phyloP scores from a whole-genome alignment of 352 stramenopile species.

The Salisapilia sapeloensis region DNA sequence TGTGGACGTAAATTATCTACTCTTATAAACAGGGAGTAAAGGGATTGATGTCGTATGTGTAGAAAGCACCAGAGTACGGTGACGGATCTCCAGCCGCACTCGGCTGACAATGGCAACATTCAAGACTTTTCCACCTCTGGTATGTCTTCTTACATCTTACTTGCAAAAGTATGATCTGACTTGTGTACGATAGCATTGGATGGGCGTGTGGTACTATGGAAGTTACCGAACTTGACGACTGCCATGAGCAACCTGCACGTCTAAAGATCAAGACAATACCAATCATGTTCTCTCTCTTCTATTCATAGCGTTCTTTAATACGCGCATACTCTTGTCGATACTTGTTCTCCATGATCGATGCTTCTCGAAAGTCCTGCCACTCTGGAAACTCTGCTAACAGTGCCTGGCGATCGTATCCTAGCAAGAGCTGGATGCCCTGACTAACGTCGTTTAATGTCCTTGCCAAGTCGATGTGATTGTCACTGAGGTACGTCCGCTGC shows the following conservation, averaged over 20 bases:
- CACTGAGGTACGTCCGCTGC: constrained; percentile 64
- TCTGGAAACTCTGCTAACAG: constrained; percentile 75
- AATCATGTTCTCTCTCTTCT: too few species aligned
- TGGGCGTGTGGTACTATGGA: constrained; percentile 66
- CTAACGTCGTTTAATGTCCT: constrained; percentile 85
- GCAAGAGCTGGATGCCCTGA: constrained; percentile 79
- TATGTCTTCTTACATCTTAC: constrained; percentile 7
- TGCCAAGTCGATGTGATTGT: constrained; percentile 84
- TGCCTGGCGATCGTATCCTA: constrained; percentile 72
- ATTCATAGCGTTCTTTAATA: constrained; percentile 86
- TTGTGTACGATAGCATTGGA: constrained; percentile 34
- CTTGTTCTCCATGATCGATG: constrained; percentile 78
- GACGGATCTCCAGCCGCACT: constrained; percentile 63
- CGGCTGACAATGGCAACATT: constrained; percentile 23
- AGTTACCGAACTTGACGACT: constrained; percentile 48
- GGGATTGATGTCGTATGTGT: not conserved
- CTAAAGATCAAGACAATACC: too few species aligned
- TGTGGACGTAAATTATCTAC: constrained; percentile 58
- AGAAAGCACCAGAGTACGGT: constrained; percentile 80
- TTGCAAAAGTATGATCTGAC: not conserved
- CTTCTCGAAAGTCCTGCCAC: constrained; percentile 77
- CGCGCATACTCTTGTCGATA: constrained; percentile 82
- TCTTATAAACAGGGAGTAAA: too few species aligned
- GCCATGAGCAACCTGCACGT: constrained; percentile 69
- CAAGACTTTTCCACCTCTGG: constrained; percentile 72